phyloP scores from a whole-genome alignment of 106 monocot genomes.

The Apostasia ramifera region DNA sequence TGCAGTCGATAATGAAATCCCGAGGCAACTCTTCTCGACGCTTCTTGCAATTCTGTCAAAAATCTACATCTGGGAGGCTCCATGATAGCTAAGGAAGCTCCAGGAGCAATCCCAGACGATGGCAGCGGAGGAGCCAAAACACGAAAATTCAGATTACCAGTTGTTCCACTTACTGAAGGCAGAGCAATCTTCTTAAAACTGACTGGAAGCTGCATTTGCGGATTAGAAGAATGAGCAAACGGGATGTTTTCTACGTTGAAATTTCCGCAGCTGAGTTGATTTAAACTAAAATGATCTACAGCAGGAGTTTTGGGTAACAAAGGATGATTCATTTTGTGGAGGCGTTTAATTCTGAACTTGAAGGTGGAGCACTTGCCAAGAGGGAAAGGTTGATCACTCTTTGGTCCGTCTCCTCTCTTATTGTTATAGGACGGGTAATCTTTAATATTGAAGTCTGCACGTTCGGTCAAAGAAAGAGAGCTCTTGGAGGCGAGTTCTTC shows the following conservation, averaged over 20 bases:
- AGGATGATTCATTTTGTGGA: conserved; percentile 1
- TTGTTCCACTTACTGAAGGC: no score
- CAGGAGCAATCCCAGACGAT: background rate
- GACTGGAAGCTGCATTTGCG: background rate
- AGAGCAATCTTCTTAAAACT: background rate
- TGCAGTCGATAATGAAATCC: background rate
- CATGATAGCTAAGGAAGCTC: background rate
- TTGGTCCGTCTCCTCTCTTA: conserved; percentile 34
- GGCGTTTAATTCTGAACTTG: conserved; percentile 13
- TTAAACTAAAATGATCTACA: background rate
- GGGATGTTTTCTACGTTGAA: background rate
- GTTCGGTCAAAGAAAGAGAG: conserved; percentile 12
- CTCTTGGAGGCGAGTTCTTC: conserved; percentile 22
- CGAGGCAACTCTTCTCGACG: background rate
- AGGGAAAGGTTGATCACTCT: conserved; percentile 21
- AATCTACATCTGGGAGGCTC: background rate
- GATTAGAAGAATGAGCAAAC: background rate
- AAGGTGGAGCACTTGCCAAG: conserved; percentile 21
- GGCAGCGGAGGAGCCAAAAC: background rate
- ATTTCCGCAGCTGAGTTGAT: background rate
- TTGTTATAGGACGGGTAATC: conserved; percentile 47
- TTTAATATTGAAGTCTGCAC: conserved; percentile 17
- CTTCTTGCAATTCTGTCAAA: background rate
- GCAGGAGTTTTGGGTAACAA: no score
- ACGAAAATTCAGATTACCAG: no score